phyloP scores from a whole-genome alignment of 1,139 yeast genomes.

The Hyphopichia buzzinii region DNA sequence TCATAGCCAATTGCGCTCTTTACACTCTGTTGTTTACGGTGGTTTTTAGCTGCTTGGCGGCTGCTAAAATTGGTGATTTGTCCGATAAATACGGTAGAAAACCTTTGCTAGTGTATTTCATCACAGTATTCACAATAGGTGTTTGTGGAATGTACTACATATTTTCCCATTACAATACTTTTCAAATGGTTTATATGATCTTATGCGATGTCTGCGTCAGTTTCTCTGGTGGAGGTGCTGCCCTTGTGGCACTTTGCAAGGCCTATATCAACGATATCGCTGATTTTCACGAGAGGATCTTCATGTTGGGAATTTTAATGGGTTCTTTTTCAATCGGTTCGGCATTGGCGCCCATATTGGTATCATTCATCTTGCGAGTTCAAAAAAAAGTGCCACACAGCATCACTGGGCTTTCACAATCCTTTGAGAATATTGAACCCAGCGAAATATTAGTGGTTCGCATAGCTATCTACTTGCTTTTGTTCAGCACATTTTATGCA shows the following conservation, averaged over 20 bases:
- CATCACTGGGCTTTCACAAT: not conserved
- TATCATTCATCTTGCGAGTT: conserved; percentile 34
- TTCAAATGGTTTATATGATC: conserved; percentile 30
- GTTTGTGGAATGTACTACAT: conserved; percentile 19
- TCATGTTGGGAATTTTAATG: conserved; percentile 51
- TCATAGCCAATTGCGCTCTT: conserved; percentile 31
- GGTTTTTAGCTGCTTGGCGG: conserved; percentile 30
- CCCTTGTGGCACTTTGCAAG: conserved; percentile 48
- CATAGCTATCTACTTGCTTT: conserved; percentile 24
- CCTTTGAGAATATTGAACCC: conserved; percentile 9
- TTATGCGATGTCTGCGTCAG: conserved; percentile 38
- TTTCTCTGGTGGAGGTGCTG: conserved; percentile 52
- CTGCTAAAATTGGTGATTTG: conserved; percentile 51
- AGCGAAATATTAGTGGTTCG: conserved; percentile 30
- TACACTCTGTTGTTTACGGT: conserved; percentile 19
- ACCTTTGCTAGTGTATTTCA: conserved; percentile 36
- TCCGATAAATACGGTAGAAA: conserved; percentile 67
- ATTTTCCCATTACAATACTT: conserved; percentile 26
- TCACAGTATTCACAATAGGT: conserved; percentile 20
- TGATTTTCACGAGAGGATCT: conserved; percentile 52
- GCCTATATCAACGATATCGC: conserved; percentile 66
- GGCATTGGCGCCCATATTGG: conserved; percentile 63
- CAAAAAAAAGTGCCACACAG: conserved; percentile 9
- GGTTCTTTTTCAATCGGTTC: conserved; percentile 59
- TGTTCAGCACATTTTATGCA: conserved; percentile 25